Evolutionary conservation across 345 rosid genomes (phyloP), one percentile per base, ranked within the genome.

Genomic region (Corchorus capsularis): DNA sequence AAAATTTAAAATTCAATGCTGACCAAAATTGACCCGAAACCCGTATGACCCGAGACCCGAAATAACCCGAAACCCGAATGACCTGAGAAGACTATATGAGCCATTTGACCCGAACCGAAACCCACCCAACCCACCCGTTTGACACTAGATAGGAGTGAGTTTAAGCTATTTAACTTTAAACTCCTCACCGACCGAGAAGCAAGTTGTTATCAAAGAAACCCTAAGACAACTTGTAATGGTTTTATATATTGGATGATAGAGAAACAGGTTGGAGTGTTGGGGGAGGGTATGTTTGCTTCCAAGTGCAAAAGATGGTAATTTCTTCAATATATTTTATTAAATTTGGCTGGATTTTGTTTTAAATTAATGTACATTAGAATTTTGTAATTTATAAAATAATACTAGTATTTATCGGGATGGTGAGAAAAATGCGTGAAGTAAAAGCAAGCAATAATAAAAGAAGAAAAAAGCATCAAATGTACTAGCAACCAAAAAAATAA

Each of bases 261-360:
- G 16, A 59, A 6, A 45, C 1, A 4, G 49, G 41, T 60, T 15
- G 7, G 54, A 16, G 52, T 9, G 11, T 7, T 52, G 49, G 43
- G 22, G 45, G 56, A 49, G 63, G 82, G 72, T 68, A 79, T 85
- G 83, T 81, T 83, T 77, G 88, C 85, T 85, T 83, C 79, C 50
- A 50, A 73, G 39, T 37, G 83, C 78, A 83, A 85, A 81, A 82
- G 76, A 27, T 17, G 52, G 70, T 17, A 5, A 1, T 49, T 17
- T 39, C 9, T 17, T 13, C 50, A 35, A 20, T 62, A 32, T 27
- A 4, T 12, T 2, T 16, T 27, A 37, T 10, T 50, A 4, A 50
- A 8, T 15, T 50, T 50, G 55, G 55, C 55, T 50, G 55, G 10
- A 57, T 57, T 57, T 57, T 16, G 6, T 57, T 57, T 7, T 22